Evolutionary conservation across 192 early-diverging fungal species (phyloP).

Genomic region (Rhizoclosmatium globosum): DNA sequence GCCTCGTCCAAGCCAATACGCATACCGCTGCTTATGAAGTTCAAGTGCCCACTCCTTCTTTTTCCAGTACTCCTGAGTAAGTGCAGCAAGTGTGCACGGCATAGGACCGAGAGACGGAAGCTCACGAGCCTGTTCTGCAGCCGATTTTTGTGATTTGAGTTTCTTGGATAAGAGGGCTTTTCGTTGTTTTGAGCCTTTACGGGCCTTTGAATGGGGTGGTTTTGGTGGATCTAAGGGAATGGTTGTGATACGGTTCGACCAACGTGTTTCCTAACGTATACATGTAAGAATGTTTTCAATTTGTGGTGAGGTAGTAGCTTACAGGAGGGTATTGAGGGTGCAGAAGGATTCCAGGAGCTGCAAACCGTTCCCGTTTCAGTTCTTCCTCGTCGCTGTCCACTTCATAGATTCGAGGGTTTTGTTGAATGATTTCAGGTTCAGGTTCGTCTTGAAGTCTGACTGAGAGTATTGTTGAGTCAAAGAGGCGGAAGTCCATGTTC

Average conservation of each 20-base stretch:
- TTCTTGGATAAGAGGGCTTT: not conserved
- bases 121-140: not conserved
- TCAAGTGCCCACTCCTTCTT: slow-evolving; percentile 6
- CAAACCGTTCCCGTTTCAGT: not conserved
- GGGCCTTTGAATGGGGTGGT: slow-evolving; percentile 4
- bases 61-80: not conserved
- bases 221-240: slow-evolving; percentile 1
- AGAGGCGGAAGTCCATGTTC: slow-evolving; percentile 2
- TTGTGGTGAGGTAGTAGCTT: not conserved
- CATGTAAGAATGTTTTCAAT: not conserved
- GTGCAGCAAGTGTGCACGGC: not conserved
- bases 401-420: slow-evolving; percentile 7
- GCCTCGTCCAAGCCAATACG: slow-evolving; percentile 18
- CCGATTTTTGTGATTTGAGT: not conserved
- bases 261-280: not conserved
- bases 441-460: not conserved
- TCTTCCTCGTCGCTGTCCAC: slow-evolving; percentile 23
- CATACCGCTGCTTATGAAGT: slow-evolving; percentile 28
- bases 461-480: not conserved
- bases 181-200: not conserved
- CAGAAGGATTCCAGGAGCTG: not conserved
- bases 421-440: not conserved
- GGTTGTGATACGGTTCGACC: slow-evolving; percentile 1
- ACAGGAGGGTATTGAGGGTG: not conserved
- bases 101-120: not conserved